Percentiles rank a stretch among this genome's conserved stretches.
Conservation (phyloP, 2,329 filamentous ascomycete genomes). For the Ceratocystis ficicola region DNA sequence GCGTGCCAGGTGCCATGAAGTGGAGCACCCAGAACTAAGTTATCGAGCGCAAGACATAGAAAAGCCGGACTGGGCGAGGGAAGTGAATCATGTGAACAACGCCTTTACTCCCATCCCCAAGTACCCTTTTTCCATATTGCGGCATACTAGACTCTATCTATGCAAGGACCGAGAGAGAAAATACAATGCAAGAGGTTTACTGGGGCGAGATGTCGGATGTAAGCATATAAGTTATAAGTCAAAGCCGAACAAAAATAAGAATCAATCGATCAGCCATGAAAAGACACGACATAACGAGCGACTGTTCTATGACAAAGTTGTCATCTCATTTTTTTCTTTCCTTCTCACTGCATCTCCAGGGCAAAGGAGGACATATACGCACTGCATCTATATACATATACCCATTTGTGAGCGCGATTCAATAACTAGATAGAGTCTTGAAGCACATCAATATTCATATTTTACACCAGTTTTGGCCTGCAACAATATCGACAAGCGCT, state of each 20-base stretch:
- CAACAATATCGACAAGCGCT: background rate
- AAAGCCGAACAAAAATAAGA: background rate
- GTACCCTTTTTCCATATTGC: background rate
- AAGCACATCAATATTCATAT: background rate
- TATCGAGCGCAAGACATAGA: background rate
- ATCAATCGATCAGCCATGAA: background rate
- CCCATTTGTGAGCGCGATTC: conserved; percentile 3
- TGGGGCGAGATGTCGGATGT: background rate
- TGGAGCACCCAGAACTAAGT: conserved; percentile 19
- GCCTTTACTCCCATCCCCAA: no score
- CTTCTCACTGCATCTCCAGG: background rate
- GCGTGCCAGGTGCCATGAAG: conserved; percentile 23
- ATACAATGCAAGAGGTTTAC: background rate
- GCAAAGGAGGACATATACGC: conserved; percentile 4
- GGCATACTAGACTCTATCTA: background rate
- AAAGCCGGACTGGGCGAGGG: background rate
- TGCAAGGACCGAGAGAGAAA: background rate
- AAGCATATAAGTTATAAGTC: background rate
- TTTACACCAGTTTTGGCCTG: background rate
- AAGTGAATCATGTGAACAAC: no score
- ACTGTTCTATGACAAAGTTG: background rate
- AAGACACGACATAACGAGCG: background rate
- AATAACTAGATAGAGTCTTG: background rate
- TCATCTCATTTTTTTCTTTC: background rate
- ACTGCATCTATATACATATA: conserved; percentile 6